Evolutionary conservation across 2,329 filamentous ascomycete species (phyloP).

Genomic region (Phoma sp.): DNA sequence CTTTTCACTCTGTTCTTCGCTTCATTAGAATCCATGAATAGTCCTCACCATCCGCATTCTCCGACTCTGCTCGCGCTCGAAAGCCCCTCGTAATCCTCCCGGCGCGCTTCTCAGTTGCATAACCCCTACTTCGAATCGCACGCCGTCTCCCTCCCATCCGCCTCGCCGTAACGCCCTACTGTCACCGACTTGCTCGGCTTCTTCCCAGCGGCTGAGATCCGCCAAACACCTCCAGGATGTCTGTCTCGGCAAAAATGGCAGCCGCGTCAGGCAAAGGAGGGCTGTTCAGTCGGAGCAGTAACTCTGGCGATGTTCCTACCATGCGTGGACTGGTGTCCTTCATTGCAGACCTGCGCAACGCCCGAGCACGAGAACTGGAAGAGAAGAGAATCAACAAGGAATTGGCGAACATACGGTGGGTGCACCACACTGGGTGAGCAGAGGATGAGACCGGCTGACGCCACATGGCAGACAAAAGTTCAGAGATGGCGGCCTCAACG

Average conservation of each 20-base stretch:
- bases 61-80: conserved; percentile 33
- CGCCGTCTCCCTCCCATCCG: conserved; percentile 1
- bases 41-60: conserved; percentile 15
- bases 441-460: conserved; percentile 28
- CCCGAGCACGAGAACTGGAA: conserved; percentile 90
- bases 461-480: conserved; percentile 77
- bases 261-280: conserved; percentile 46
- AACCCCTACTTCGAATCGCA: conserved; percentile 30
- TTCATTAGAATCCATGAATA: conserved; percentile 24
- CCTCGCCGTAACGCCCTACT: conserved; percentile 6
- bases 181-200: conserved; percentile 35
- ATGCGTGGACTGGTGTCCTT: conserved; percentile 83
- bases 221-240: conserved; percentile 34
- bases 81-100: conserved; percentile 24
- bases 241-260: conserved; percentile 45
- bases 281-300: conserved; percentile 50
- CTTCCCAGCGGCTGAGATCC: conserved; percentile 41
- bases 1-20: conserved; percentile 7
- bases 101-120: conserved; percentile 29
- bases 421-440: conserved; percentile 24
- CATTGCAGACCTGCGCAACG: conserved; percentile 95
- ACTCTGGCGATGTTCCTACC: conserved; percentile 48
- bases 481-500: conserved; percentile 90
- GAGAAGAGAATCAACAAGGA: conserved; percentile 99
- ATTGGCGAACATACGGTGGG: conserved; percentile 88